phyloP scores from a whole-genome alignment of 1,284 basidiomycete species.

The Malassezia restricta region DNA sequence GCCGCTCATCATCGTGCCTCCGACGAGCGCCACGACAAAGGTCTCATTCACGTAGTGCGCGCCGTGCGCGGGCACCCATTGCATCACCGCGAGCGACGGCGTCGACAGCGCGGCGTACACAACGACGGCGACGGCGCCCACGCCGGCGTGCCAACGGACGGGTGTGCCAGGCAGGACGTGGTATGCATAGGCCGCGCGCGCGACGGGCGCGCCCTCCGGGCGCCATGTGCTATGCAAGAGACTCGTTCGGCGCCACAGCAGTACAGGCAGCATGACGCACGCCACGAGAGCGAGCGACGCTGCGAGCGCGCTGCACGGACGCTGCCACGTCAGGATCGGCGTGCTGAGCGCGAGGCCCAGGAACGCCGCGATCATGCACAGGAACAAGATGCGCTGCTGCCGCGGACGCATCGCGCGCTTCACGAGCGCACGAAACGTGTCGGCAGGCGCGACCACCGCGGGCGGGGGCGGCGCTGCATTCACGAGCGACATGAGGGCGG shows the following conservation, averaged over 20 bases:
- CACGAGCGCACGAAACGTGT: conserved; percentile 10
- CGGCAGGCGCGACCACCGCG: conserved; percentile 4
- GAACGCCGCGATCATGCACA: conserved; percentile 19
- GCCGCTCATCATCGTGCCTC: not conserved
- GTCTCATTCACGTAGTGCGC: conserved; percentile 32
- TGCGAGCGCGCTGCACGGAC: conserved; percentile 2
- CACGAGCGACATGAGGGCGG: not conserved
- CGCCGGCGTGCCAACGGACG: conserved; percentile 9
- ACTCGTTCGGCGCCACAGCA: conserved; percentile 15
- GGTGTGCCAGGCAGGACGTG: not conserved
- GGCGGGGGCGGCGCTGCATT: not conserved
- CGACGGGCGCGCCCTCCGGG: not conserved
- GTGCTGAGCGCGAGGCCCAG: conserved; percentile 10
- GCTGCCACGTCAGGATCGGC: conserved; percentile 6
- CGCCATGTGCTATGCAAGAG: not conserved
- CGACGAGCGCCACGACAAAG: conserved; percentile 18
- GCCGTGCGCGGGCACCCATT: conserved; percentile 24
- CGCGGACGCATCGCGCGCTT: conserved; percentile 22
- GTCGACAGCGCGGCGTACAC: conserved; percentile 7
- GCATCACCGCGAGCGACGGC: conserved; percentile 12
- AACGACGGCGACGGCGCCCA: conserved; percentile 15
- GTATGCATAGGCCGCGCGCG: not conserved
- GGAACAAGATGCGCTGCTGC: conserved; percentile 28
- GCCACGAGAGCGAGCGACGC: conserved; percentile 13
- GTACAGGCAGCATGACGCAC: conserved; percentile 17